A percentile compares a stretch with the other conserved stretches of the same genome.
phyloP scores from a whole-genome alignment of 2,329 filamentous ascomycete species.

The Taxawa tesnikishii region DNA sequence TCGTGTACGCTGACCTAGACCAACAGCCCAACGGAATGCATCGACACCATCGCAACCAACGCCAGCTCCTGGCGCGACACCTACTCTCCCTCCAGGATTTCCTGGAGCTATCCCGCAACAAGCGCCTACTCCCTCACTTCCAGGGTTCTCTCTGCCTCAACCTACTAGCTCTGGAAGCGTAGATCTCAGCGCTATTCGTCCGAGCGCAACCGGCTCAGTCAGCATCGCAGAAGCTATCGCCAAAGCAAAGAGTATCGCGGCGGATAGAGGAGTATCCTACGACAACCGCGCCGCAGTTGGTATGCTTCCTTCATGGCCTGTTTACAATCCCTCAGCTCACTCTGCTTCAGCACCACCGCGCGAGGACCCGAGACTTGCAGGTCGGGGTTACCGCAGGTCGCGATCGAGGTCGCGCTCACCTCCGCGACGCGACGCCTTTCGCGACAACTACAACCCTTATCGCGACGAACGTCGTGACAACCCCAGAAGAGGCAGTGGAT shows the following conservation, averaged over 20 bases:
- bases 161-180: slow-evolving; percentile 64
- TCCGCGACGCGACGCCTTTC: slow-evolving; percentile 53
- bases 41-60: slow-evolving; percentile 34
- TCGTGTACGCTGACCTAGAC: slow-evolving; percentile 6
- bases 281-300: slow-evolving; percentile 13
- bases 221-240: slow-evolving; percentile 76
- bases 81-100: slow-evolving; percentile 32
- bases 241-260: slow-evolving; percentile 70
- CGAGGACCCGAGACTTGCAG: slow-evolving; percentile 35
- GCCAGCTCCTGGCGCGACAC: slow-evolving; percentile 21
- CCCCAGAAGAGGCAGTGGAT: slow-evolving; percentile 40
- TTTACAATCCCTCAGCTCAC: slow-evolving; percentile 7
- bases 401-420: slow-evolving; percentile 60
- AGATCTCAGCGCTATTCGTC: slow-evolving; percentile 69
- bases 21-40: slow-evolving; percentile 34
- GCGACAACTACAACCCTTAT: slow-evolving; percentile 70
- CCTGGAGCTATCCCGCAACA: slow-evolving; percentile 25
- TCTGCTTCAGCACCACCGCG: slow-evolving; percentile 17
- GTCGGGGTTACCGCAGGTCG: slow-evolving; percentile 48
- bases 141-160: slow-evolving; percentile 45
- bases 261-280: slow-evolving; percentile 56
- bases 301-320: too few relatives aligned
- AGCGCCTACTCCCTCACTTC: slow-evolving; percentile 25
- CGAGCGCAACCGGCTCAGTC: slow-evolving; percentile 67
- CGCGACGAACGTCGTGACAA: slow-evolving; percentile 72